Conservation (phyloP, 2,329 filamentous ascomycete genomes). For the Aureobasidium mangrovei region DNA sequence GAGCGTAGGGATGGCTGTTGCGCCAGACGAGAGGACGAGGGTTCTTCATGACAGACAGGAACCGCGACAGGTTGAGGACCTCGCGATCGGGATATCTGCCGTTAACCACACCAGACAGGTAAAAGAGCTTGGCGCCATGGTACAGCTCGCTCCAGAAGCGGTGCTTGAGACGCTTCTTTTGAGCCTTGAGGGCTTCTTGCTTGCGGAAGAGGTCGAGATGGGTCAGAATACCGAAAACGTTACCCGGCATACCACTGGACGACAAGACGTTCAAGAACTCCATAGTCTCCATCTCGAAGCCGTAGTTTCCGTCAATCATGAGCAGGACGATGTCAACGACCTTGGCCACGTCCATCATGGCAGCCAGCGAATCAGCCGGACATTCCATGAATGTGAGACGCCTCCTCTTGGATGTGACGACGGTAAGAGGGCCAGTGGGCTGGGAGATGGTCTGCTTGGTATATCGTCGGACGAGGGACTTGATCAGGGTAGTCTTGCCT, state of each 20-base stretch:
- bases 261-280: constrained; percentile 92
- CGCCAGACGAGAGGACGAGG: constrained; percentile 92
- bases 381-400: constrained; percentile 94
- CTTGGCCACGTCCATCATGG: constrained; percentile 95
- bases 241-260: constrained; percentile 95
- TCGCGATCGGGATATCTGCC: constrained; percentile 94
- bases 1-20: constrained; percentile 87
- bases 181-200: constrained; percentile 79
- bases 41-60: constrained; percentile 98
- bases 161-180: constrained; percentile 94
- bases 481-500: constrained; percentile 91
- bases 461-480: constrained; percentile 87
- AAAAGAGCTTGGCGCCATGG: constrained; percentile 93
- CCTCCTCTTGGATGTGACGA: constrained; percentile 93
- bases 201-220: constrained; percentile 95
- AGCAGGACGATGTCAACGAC: constrained; percentile 94
- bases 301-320: constrained; percentile 98
- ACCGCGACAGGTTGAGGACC: constrained; percentile 88
- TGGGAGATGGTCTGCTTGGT: constrained; percentile 90
- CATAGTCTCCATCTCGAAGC: constrained; percentile 99
- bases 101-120: constrained; percentile 92
- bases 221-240: constrained; percentile 93
- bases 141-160: constrained; percentile 96
- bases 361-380: constrained; percentile 83
- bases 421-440: constrained; percentile 84